phyloP scores from a whole-genome alignment of 495 filamentous ascomycete species.

The Saxophila tyrrhenica region DNA sequence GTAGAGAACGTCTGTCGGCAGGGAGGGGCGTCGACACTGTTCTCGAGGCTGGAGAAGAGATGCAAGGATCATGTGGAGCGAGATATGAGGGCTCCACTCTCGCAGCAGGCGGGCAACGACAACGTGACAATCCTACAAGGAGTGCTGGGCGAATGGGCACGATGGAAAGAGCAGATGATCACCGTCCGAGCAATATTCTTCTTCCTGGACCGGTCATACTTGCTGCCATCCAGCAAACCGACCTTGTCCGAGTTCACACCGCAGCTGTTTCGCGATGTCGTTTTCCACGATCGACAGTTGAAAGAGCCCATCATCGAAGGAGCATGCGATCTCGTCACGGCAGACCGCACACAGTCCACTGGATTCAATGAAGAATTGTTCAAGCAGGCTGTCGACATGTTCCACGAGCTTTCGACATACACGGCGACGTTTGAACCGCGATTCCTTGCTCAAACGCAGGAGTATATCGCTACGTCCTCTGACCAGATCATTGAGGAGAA shows the following conservation, averaged over 20 bases:
- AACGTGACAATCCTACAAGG: conserved; percentile 52
- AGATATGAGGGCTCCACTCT: conserved; percentile 43
- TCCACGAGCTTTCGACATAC: conserved; percentile 73
- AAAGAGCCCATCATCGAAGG: conserved; percentile 52
- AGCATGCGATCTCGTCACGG: conserved; percentile 61
- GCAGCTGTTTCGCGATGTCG: conserved; percentile 42
- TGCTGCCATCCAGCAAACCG: conserved; percentile 52
- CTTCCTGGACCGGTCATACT: conserved; percentile 81
- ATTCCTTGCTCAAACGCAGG: conserved; percentile 54
- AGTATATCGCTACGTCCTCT: conserved; percentile 55
- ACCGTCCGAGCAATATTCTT: conserved; percentile 78
- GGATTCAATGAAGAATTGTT: conserved; percentile 29
- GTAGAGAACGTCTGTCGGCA: conserved; percentile 83
- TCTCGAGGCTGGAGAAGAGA: conserved; percentile 46
- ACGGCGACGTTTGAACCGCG: conserved; percentile 62
- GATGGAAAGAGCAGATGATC: conserved; percentile 67
- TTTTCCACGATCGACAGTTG: conserved; percentile 43
- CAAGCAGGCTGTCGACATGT: conserved; percentile 61
- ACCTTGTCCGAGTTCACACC: conserved; percentile 48
- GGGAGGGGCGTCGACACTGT: conserved; percentile 54
- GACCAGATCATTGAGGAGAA: conserved; percentile 42
- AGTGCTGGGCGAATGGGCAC: conserved; percentile 59
- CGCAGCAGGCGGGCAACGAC: conserved; percentile 38
- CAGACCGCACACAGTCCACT: conserved; percentile 48
- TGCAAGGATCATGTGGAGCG: conserved; percentile 52